These are phyloP conservation scores for Dichomitus squalens DNA, from an alignment of 1,284 basidiomycete genomes.

Conservation along the genomic window DNA sequence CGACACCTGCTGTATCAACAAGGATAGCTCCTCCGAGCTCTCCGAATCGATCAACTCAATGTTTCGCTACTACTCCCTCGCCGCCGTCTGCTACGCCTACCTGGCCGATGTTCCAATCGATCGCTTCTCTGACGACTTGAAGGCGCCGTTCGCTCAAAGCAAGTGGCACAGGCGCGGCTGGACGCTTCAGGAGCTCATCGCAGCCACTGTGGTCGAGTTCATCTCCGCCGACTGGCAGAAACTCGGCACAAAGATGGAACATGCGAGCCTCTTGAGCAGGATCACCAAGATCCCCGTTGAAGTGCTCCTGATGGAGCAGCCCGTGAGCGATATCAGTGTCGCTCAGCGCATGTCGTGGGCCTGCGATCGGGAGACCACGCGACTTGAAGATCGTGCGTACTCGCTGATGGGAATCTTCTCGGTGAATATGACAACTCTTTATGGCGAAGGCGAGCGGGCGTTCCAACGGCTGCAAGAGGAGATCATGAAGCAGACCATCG, in stretches of 20 bases:
- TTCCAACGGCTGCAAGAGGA: slow-evolving; percentile 1
- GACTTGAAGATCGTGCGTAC: not conserved
- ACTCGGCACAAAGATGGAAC: not conserved
- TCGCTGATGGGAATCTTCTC: not conserved
- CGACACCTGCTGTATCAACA: slow-evolving; percentile 22
- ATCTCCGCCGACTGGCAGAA: not conserved
- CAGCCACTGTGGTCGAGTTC: not conserved
- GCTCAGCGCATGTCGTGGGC: slow-evolving; percentile 1
- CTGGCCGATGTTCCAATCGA: slow-evolving; percentile 12
- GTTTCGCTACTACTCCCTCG: slow-evolving; percentile 13
- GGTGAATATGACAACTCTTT: slow-evolving; percentile 1
- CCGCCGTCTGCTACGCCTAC: slow-evolving; percentile 17
- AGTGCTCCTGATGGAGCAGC: not conserved
- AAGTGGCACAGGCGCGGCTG: no score
- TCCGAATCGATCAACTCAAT: slow-evolving; percentile 20
- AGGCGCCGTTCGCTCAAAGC: not conserved
- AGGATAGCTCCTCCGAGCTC: slow-evolving; percentile 18
- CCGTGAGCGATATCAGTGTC: not conserved
- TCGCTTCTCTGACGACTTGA: no score
- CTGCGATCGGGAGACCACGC: not conserved
- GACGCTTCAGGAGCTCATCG: slow-evolving; percentile 9
- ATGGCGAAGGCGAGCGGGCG: not conserved
- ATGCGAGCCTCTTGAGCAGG: not conserved
- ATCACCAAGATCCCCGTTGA: not conserved
- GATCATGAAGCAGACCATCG: not conserved